Conservation (phyloP, 495 filamentous ascomycete species). For the Xylaria venustula region DNA sequence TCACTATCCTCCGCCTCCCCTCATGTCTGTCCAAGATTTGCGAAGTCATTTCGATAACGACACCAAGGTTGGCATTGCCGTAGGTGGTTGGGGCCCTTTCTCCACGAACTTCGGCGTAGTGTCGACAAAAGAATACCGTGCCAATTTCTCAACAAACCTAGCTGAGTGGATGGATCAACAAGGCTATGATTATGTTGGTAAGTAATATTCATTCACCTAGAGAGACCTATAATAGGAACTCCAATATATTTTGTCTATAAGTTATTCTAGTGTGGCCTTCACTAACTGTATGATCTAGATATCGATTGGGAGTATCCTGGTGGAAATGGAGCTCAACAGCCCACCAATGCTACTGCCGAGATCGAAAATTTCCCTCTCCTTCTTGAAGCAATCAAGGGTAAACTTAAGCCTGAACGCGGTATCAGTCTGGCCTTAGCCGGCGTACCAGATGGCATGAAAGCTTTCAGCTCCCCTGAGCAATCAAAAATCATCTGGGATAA, state of each 20-base stretch:
- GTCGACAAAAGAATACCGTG: constrained; percentile 43
- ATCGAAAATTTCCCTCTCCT: constrained; percentile 58
- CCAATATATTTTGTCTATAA: too few relatives aligned
- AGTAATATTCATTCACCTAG: constrained; percentile 1
- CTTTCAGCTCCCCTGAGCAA: constrained; percentile 50
- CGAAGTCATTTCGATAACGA: constrained; percentile 47
- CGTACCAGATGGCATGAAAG: constrained; percentile 55
- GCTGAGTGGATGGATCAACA: constrained; percentile 47
- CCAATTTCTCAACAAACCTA: constrained; percentile 56
- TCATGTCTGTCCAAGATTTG: constrained; percentile 44
- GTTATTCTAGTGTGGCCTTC: too few relatives aligned
- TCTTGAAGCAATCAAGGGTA: constrained; percentile 51
- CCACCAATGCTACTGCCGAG: constrained; percentile 57
- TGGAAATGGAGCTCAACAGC: constrained; percentile 58
- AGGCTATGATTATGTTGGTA: constrained; percentile 56
- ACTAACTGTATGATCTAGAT: constrained; percentile 20
- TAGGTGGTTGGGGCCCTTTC: constrained; percentile 61
- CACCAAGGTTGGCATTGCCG: constrained; percentile 56
- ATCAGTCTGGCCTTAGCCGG: constrained; percentile 62
- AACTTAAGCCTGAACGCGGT: constrained; percentile 46
- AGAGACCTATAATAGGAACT: too few relatives aligned
- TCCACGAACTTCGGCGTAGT: constrained; percentile 51
- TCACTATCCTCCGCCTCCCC: constrained; percentile 30
- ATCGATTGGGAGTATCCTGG: constrained; percentile 72
- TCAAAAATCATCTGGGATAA: constrained; percentile 52